phyloP scores from a whole-genome alignment of 1,139 yeast species.

The Suhomyces chickasaworum region DNA sequence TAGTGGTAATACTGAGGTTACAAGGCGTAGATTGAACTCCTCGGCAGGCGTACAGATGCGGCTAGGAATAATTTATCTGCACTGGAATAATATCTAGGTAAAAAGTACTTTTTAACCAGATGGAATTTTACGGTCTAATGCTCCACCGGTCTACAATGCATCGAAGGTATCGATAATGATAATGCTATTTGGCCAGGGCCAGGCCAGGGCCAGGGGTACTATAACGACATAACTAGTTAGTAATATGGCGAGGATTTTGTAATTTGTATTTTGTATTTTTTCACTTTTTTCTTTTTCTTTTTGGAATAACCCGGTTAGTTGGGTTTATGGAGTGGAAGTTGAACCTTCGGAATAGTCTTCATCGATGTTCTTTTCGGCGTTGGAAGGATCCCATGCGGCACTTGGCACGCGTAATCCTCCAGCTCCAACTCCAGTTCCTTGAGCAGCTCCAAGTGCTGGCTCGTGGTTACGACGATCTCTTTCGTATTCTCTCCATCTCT shows the following conservation, averaged over 20 bases:
- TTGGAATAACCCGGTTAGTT: too few relatives aligned
- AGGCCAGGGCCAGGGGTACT: background rate
- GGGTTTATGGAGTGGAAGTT: constrained; percentile 20
- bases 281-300: too few relatives aligned
- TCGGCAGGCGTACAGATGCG: background rate
- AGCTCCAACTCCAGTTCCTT: constrained; percentile 9
- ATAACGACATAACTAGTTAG: background rate
- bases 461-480: constrained; percentile 53
- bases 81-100: background rate
- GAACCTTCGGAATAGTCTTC: constrained; percentile 35
- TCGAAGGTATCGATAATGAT: constrained; percentile 1
- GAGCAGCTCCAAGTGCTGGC: constrained; percentile 19
- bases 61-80: background rate
- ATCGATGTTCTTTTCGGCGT: constrained; percentile 28
- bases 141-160: background rate
- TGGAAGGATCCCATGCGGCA: constrained; percentile 54
- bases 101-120: background rate
- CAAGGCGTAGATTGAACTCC: background rate
- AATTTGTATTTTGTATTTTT: too few relatives aligned
- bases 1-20: background rate
- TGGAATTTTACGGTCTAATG: too few relatives aligned
- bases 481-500: constrained; percentile 93
- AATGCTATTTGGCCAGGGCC: too few relatives aligned
- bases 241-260: background rate
- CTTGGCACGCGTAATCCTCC: constrained; percentile 37